Base-by-base conservation (phyloP, 768 basidiomycete species). In the Cystofilobasidium bisporidii region DNA sequence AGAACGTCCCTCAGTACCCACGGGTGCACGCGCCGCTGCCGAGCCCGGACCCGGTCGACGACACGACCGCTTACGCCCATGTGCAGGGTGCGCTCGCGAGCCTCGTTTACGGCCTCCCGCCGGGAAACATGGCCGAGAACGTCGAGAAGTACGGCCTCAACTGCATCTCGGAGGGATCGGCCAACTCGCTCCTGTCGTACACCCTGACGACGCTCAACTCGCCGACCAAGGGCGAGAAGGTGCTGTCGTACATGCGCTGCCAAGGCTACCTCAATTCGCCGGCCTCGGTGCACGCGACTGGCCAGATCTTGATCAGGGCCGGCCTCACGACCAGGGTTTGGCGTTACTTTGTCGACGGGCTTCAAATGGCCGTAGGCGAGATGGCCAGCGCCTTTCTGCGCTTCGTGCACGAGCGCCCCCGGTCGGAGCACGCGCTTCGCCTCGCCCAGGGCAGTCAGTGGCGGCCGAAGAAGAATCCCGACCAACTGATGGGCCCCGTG, bases 21-120 rank as follows among this genome's bases (percentile, higher is more conserved):
- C 67, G 71, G 17, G 73, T 78, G 15, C 76, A 71, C 65, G 76
- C 77, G 15, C 72, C 71, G 32, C 36, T 55, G 11, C 43, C 70
- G n/a, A 47, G 64, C 24, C 58, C 24, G 47, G 63, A 71, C n/a
- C 63, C 70, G 3, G 40, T 61, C 40, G 65, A 64, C 14, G 69
- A 74, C 57, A 59, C 62, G 63, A 70, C 75, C 17, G 74, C 76
- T 0, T 73, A 71, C 26, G 74, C 75, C 5, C 77, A 78, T 28
- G 71, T 74, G 38, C 73, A 74, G 43, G 69, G 73, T 28, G 76
- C 77, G 1, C 71, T 78, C 15, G 70, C 72, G 36, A 76, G 75
- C 2, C 71, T 78, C 45, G 62, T 77, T 15, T 73, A 30, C 18
- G 63, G 63, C 55, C 50, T 64, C 12, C 63, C 63, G 17, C 33